Evolutionary conservation across 2,329 filamentous ascomycete species (phyloP).

Genomic region (Cladobotryum protrusum): DNA sequence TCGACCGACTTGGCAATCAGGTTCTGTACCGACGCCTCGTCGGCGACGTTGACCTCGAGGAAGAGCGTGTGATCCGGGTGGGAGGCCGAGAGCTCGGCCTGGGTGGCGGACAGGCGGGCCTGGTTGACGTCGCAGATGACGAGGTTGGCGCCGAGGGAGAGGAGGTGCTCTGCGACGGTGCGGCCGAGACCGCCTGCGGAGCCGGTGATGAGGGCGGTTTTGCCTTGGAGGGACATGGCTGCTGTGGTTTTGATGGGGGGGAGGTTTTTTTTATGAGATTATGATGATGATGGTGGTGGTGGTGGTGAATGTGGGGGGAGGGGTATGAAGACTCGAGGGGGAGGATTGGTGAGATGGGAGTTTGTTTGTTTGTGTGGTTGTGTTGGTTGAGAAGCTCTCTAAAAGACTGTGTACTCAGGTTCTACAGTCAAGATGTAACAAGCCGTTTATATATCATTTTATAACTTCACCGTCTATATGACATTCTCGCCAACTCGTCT

Average conservation of each 20-base stretch:
- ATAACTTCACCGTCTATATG: no score
- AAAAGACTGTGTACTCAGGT: neutral
- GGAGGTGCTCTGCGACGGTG: constrained; percentile 23
- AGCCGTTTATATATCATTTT: no score
- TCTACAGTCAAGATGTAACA: no score
- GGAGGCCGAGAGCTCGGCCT: neutral
- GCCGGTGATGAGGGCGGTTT: constrained; percentile 27
- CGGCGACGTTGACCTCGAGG: constrained; percentile 13
- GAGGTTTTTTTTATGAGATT: no score
- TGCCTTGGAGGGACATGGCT: constrained; percentile 15
- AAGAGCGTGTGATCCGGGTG: constrained; percentile 8
- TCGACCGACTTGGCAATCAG: constrained; percentile 18
- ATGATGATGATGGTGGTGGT: neutral
- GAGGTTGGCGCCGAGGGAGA: constrained; percentile 26
- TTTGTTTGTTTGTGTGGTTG: neutral
- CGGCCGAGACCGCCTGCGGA: constrained; percentile 27
- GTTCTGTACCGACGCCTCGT: constrained; percentile 18
- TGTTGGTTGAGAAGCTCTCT: neutral
- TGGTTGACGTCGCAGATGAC: constrained; percentile 27
- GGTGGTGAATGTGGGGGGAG: neutral
- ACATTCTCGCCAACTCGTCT: no score
- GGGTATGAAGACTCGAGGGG: neutral
- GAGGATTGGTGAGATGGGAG: neutral
- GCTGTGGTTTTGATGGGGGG: neutral
- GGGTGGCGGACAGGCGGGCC: constrained; percentile 11